Base-by-base conservation (phyloP, 345 rosid species). In the Draba incana region DNA sequence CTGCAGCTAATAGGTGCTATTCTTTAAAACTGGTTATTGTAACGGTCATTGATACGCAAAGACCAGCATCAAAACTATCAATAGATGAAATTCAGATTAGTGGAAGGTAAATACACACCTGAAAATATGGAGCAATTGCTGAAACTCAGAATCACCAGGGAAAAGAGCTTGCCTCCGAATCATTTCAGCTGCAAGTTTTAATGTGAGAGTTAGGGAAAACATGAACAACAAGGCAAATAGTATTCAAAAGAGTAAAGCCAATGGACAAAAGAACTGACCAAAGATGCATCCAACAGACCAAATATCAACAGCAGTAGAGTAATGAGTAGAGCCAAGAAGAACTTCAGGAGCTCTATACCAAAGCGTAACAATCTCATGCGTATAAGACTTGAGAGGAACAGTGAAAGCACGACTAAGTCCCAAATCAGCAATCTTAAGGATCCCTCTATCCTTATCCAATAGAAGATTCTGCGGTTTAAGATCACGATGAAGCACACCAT, bases 271-370 rank as follows among this genome's bases (percentile, higher is more conserved):
- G 2, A 9, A 56, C 76, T 47, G 4, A 73, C 77, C 91, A 76
- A 93, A 93, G 73, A 93, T 91, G 74, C 97, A 93, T 30, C 99
- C 99, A 69, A 93, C 97, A 10, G 99, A 93, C 99, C 99, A 93
- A 55, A 93, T 84, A 66, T 93, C 99, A 58, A 91, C 97, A 0
- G 87, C 96, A 54, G 96, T 93, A 44, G 96, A 90, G 82, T 93
- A 93, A 80, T 87, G 99, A 64, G 89, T 84, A 37, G 97, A 86
- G 24, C 98, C 98, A 62, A 93, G 92, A 51, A 90, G 82, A 76
- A 93, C 92, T 57, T 90, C 98, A 53, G 98, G 98, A 50, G 98
- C 98, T 78, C 98, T 80, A 76, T 93, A 90, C 96, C 97, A 90
- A 25, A 93, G 79, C 3, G 97, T 93, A 14, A 93, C 98, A 72